Evolutionary conservation across 441 rosid genomes (phyloP).

Genomic region (Rhodomyrtus psidioides): DNA sequence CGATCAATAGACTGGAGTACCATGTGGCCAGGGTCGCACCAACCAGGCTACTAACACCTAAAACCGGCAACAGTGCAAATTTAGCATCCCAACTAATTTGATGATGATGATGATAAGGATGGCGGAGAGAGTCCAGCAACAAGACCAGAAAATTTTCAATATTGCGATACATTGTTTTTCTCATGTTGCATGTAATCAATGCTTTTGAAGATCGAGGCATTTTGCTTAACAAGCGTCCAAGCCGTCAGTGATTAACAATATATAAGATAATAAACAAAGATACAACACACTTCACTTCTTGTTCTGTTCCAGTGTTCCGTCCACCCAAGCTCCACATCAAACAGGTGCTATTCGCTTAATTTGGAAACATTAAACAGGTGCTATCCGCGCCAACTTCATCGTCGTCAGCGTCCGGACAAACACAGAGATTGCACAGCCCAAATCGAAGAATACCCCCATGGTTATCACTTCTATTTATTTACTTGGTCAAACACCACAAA

Average conservation of each 20-base stretch:
- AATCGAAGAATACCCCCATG: not conserved
- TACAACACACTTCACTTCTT: not conserved
- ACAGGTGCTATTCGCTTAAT: not conserved
- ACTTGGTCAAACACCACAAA: not conserved
- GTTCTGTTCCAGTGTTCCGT: not conserved
- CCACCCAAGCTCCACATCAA: not conserved
- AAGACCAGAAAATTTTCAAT: not conserved
- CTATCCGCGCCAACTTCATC: not conserved
- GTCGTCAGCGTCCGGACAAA: not conserved
- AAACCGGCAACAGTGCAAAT: not conserved
- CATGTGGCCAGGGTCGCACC: slow-evolving; percentile 37
- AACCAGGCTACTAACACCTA: slow-evolving; percentile 37
- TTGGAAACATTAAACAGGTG: not conserved
- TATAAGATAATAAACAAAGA: not conserved
- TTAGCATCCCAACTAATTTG: not conserved
- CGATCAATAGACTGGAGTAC: slow-evolving; percentile 37
- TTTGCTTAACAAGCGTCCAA: not conserved
- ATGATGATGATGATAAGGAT: not conserved
- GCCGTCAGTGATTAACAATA: not conserved
- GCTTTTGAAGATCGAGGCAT: not conserved
- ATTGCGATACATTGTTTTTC: not conserved
- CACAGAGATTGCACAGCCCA: not conserved
- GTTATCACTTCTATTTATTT: not conserved
- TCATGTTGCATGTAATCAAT: not conserved
- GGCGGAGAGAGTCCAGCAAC: not conserved